Evolutionary conservation across 257 asterid genomes (phyloP).

Genomic region (Solanum neorickii): DNA sequence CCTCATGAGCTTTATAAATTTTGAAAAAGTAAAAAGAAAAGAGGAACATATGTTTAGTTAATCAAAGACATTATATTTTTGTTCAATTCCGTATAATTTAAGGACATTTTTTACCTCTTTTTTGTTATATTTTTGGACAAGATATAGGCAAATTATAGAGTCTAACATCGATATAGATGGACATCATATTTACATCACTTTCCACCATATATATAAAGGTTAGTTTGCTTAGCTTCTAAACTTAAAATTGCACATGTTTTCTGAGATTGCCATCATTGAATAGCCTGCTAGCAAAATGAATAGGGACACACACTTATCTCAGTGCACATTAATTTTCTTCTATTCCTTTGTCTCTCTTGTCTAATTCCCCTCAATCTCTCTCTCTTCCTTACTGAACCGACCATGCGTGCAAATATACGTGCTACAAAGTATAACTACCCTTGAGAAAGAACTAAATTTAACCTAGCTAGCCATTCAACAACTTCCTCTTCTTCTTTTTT

Average conservation of each 20-base stretch:
- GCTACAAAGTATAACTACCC: neutral
- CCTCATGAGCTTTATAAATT: neutral
- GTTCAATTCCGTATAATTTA: neutral
- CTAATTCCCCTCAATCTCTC: neutral
- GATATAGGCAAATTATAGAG: neutral
- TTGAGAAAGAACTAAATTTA: neutral
- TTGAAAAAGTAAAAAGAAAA: neutral
- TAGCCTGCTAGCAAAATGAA: neutral
- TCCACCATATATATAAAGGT: neutral
- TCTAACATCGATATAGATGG: neutral
- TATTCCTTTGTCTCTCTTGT: neutral
- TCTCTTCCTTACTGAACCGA: neutral
- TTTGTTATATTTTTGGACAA: neutral
- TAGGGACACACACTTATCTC: neutral
- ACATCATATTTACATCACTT: neutral
- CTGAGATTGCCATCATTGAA: neutral
- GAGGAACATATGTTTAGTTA: neutral
- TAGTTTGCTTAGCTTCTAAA: neutral
- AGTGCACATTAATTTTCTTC: neutral
- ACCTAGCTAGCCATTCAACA: neutral
- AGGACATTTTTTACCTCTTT: accelerated
- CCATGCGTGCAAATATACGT: neutral
- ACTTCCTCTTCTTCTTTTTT: too few species aligned
- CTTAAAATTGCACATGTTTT: neutral
- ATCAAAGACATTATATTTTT: neutral